phyloP scores from a whole-genome alignment of 2,329 filamentous ascomycete genomes.

The Grosmannia serpens region DNA sequence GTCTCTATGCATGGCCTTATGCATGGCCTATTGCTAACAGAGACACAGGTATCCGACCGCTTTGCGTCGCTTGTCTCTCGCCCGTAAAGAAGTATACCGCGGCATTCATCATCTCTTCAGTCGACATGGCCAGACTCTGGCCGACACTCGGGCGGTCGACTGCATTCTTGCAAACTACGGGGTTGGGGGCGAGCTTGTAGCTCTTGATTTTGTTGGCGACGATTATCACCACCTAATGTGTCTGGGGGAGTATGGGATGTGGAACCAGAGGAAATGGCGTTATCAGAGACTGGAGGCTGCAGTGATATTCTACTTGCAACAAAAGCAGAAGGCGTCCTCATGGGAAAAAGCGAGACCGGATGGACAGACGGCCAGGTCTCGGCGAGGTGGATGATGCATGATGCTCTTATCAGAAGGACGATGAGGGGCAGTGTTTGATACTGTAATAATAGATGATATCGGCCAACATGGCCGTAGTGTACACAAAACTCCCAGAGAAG shows the following conservation, averaged over 20 bases:
- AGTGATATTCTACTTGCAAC: neutral
- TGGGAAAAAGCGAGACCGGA: neutral
- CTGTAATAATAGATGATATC: neutral
- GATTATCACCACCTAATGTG: neutral
- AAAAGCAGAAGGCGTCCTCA: neutral
- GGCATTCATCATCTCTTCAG: neutral
- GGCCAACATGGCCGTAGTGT: neutral
- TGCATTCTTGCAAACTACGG: neutral
- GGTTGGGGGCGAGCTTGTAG: neutral
- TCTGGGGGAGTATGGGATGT: neutral
- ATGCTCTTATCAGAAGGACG: neutral
- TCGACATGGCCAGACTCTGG: neutral
- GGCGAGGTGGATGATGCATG: neutral
- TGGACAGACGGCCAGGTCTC: neutral
- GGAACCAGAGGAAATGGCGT: neutral
- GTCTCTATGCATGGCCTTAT: neutral
- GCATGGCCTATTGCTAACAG: constrained; percentile 1
- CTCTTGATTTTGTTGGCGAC: neutral
- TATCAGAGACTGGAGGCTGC: neutral
- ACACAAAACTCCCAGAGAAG: neutral
- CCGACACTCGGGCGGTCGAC: neutral
- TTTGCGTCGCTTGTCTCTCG: constrained; percentile 16
- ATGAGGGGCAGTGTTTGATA: constrained; percentile 1
- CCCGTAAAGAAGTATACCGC: neutral
- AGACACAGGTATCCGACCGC: constrained; percentile 19